Evolutionary conservation across 768 basidiomycete genomes (phyloP), one percentile per base, ranked within the genome.

Genomic region (Boletus vinaceobasis): DNA sequence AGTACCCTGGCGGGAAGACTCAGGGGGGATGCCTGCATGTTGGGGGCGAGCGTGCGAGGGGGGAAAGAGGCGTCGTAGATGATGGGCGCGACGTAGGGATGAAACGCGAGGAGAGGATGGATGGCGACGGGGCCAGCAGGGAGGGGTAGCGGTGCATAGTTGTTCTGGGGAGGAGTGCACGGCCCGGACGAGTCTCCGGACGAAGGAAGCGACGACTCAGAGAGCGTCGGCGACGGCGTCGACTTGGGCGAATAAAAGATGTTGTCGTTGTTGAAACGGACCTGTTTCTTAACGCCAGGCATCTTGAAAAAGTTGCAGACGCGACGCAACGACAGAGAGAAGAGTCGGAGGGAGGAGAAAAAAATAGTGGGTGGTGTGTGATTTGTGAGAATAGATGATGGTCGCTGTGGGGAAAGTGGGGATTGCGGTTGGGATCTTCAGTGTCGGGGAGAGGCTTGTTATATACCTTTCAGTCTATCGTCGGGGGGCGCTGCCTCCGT

Each of bases 251-350:
- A 71, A 55, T 69, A 71, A 31, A 69, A 67, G 53, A 67, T 62
- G 53, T 72, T 72, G 55, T 65, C 67, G 37, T 69, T 59, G 54
- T 61, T 56, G 60, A 73, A 71, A 33, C 59, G 70, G 52, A 73
- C 71, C 7, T 68, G 71, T 38, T 67, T 70, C 13, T 44, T 59
- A 0, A 51, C 6, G 3, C 2, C 17, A 2, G 69, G 52, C 69
- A 71, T 71, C 35, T 11, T 60, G 50, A 46, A 48, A 15, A 43
- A 23, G 36, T 15, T 50, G 46, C 29, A 19, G 23, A 19, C 23
- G 32, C 38, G 56, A 48, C 42, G 59, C 45, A 58, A 57, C 50
- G 60, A 55, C 57, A 46, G 42, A 32, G 40, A 43, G 53, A 47
- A 56, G 57, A 59, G 65, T 51, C 31, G 36, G 38, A 27, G 46